Conservation (phyloP, 768 basidiomycete species). For the Multifurca ochricompacta region DNA sequence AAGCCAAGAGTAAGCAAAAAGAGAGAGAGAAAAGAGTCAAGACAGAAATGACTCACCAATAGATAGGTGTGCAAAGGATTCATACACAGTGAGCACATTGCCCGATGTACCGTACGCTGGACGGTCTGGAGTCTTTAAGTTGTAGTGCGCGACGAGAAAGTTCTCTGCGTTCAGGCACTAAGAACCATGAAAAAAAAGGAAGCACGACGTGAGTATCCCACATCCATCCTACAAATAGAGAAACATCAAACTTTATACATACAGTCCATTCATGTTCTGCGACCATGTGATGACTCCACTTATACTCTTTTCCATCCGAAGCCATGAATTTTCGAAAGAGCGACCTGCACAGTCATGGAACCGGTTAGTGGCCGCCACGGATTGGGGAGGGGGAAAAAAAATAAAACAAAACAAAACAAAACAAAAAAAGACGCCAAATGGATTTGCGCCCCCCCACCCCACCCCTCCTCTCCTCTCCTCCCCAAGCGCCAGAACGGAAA, state of each 20-base stretch:
- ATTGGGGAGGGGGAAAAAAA: too few species aligned
- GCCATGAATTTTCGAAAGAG: constrained; percentile 60
- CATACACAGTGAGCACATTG: constrained; percentile 52
- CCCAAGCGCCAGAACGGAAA: too few species aligned
- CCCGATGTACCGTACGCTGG: constrained; percentile 55
- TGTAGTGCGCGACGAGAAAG: constrained; percentile 56
- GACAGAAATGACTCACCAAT: constrained; percentile 38
- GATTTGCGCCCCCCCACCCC: too few species aligned
- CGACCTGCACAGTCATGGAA: constrained; percentile 37
- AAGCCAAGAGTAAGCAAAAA: too few species aligned
- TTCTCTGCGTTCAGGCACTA: constrained; percentile 52
- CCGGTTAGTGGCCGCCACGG: too few species aligned
- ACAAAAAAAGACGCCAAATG: background rate
- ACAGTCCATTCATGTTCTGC: constrained; percentile 72
- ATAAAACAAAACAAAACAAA: too few species aligned
- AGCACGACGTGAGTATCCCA: constrained; percentile 5
- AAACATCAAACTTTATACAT: constrained; percentile 26
- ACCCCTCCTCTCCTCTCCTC: too few species aligned
- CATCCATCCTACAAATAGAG: background rate
- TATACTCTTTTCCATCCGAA: constrained; percentile 63
- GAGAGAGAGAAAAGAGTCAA: background rate
- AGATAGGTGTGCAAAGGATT: constrained; percentile 44
- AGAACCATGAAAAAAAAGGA: constrained; percentile 34
- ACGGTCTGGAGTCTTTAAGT: constrained; percentile 47
- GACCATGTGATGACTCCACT: constrained; percentile 50